Conservation (phyloP, 2,329 filamentous ascomycete species). For the Alternaria arborescens region DNA sequence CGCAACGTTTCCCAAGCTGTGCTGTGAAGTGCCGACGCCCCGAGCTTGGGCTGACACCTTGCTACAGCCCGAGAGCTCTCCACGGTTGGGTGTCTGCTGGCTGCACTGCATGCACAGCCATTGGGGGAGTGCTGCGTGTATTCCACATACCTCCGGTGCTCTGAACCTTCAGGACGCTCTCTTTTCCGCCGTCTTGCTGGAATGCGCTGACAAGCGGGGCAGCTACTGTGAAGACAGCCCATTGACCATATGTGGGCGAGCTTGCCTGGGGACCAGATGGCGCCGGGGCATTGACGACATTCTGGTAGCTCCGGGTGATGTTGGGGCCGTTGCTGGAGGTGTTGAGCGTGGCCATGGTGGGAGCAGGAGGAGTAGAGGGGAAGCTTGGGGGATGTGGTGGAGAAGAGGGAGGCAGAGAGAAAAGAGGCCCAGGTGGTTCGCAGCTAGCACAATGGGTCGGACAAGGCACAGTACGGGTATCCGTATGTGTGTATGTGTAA, state of each 20-base stretch:
- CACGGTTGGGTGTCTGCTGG: neutral
- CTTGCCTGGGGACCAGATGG: constrained; percentile 65
- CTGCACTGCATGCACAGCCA: neutral
- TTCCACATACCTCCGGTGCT: constrained; percentile 77
- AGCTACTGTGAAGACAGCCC: constrained; percentile 93
- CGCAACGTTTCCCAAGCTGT: neutral
- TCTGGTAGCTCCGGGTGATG: constrained; percentile 68
- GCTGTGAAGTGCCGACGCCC: constrained; percentile 15
- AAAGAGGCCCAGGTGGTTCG: constrained; percentile 5
- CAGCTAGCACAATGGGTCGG: constrained; percentile 9
- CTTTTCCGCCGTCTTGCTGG: constrained; percentile 83
- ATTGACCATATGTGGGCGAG: constrained; percentile 87
- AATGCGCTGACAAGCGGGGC: constrained; percentile 93
- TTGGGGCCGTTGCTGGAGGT: constrained; percentile 62
- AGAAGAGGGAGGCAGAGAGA: constrained; percentile 7
- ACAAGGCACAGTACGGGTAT: constrained; percentile 20
- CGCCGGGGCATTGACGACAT: constrained; percentile 68
- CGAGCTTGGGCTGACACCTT: constrained; percentile 23
- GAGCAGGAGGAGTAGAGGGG: constrained; percentile 12
- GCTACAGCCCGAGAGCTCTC: constrained; percentile 7
- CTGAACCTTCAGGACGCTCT: constrained; percentile 95
- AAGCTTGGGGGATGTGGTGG: constrained; percentile 9
- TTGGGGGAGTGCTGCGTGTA: constrained; percentile 7
- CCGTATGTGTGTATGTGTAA: constrained; percentile 17
- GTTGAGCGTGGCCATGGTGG: constrained; percentile 76